phyloP scores from a whole-genome alignment of 345 rosid species.

The Citrus maxima region DNA sequence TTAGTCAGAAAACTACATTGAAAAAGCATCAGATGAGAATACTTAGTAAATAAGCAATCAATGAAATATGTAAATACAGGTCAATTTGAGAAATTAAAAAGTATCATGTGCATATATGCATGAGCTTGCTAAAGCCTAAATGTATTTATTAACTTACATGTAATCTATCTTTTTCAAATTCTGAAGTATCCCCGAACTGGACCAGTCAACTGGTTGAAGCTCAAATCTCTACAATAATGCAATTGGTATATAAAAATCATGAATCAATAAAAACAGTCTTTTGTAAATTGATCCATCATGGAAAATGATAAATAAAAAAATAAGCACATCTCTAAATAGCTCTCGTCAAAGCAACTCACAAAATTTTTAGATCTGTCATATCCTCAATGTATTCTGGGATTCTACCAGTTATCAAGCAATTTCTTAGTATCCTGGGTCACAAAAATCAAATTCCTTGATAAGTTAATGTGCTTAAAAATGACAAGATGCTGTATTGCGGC shows the following conservation, averaged over 20 bases:
- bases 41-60: neutral
- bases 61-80: neutral
- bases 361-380: conserved; percentile 22
- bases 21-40: neutral
- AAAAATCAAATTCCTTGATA: neutral
- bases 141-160: conserved; percentile 42
- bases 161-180: neutral
- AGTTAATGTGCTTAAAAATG: neutral
- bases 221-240: conserved; percentile 57
- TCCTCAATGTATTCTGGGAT: conserved; percentile 52
- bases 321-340: neutral
- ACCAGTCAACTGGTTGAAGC: conserved; percentile 71
- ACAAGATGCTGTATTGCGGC: neutral
- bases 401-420: conserved; percentile 46
- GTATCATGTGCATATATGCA: neutral
- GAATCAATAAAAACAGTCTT: neutral
- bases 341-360: conserved; percentile 45
- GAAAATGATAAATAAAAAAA: neutral
- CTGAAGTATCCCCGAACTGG: conserved; percentile 31
- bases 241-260: neutral
- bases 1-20: conserved; percentile 62
- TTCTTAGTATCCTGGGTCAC: conserved; percentile 56
- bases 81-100: neutral
- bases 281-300: neutral
- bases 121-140: neutral